These are phyloP conservation scores for Hymenoscyphus fructigenus DNA, from an alignment of 2,329 filamentous ascomycete species.

Conservation along the genomic window DNA sequence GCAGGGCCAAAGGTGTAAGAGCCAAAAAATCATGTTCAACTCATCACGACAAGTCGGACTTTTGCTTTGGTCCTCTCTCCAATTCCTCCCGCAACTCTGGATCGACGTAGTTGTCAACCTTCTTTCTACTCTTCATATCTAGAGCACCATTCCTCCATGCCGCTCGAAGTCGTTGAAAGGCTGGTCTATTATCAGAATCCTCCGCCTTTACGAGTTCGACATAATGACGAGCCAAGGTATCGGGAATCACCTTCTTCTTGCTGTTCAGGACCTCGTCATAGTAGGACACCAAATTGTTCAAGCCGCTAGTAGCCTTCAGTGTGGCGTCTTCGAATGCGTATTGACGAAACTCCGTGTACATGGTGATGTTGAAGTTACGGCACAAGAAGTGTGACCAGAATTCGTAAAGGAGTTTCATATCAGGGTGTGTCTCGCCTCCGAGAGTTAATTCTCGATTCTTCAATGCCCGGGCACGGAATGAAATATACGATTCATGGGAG, in stretches of 20 bases:
- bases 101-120: conserved; percentile 52
- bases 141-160: conserved; percentile 54
- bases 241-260: conserved; percentile 47
- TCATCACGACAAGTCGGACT: conserved; percentile 25
- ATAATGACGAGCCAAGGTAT: conserved; percentile 54
- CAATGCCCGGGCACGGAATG: conserved; percentile 42
- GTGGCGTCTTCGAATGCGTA: conserved; percentile 65
- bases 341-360: conserved; percentile 73
- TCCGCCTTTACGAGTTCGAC: conserved; percentile 53
- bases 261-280: conserved; percentile 59
- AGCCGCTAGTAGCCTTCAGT: conserved; percentile 52
- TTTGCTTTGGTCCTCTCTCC: conserved; percentile 38
- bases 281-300: conserved; percentile 63
- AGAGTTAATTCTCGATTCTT: conserved; percentile 39
- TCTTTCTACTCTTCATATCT: conserved; percentile 56
- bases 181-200: conserved; percentile 41
- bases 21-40: conserved; percentile 10
- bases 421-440: conserved; percentile 45
- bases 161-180: conserved; percentile 51
- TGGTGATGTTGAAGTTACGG: conserved; percentile 69
- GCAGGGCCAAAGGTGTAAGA: conserved; percentile 13
- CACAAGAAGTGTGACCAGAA: conserved; percentile 75
- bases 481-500: conserved; percentile 38
- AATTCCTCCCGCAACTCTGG: conserved; percentile 51
- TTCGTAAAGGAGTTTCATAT: conserved; percentile 68